Conservation (phyloP, 2,329 filamentous ascomycete species). For the Daldinia sp. region DNA sequence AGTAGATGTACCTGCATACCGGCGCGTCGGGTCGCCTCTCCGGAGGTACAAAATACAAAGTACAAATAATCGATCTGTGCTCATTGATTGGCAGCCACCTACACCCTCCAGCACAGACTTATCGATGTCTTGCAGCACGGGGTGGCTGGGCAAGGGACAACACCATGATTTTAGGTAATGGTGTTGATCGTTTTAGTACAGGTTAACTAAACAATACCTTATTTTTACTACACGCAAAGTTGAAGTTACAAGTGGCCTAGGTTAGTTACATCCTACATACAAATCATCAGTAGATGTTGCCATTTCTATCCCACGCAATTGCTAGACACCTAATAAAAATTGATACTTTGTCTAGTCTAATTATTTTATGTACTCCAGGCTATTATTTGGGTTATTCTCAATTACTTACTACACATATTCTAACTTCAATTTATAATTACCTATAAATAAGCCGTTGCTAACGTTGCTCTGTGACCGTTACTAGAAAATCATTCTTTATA, state of each 20-base stretch:
- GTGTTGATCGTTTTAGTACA: slow-evolving; percentile 25
- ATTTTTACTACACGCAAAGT: slow-evolving; percentile 25
- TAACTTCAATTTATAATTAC: slow-evolving; percentile 21
- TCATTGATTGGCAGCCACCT: slow-evolving; percentile 27
- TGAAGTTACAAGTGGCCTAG: background rate
- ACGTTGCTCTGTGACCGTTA: background rate
- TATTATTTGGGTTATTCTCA: background rate
- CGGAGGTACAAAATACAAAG: slow-evolving; percentile 34
- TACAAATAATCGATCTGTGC: slow-evolving; percentile 19
- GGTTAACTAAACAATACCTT: slow-evolving; percentile 18
- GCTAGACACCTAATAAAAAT: background rate
- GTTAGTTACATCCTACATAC: background rate
- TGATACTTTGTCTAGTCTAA: too few species aligned
- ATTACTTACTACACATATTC: slow-evolving; percentile 22
- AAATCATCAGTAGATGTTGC: background rate
- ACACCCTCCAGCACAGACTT: slow-evolving; percentile 25
- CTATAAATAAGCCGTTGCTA: slow-evolving; percentile 11
- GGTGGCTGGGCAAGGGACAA: slow-evolving; percentile 35
- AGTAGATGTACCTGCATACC: slow-evolving; percentile 47
- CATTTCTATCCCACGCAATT: slow-evolving; percentile 1
- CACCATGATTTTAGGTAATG: slow-evolving; percentile 11
- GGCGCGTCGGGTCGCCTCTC: slow-evolving; percentile 46
- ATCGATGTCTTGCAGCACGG: slow-evolving; percentile 41
- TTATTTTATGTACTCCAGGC: background rate
- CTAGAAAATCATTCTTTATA: background rate